phyloP scores from a whole-genome alignment of 163 green algal genomes.

The Trebouxia gelatinosa region DNA sequence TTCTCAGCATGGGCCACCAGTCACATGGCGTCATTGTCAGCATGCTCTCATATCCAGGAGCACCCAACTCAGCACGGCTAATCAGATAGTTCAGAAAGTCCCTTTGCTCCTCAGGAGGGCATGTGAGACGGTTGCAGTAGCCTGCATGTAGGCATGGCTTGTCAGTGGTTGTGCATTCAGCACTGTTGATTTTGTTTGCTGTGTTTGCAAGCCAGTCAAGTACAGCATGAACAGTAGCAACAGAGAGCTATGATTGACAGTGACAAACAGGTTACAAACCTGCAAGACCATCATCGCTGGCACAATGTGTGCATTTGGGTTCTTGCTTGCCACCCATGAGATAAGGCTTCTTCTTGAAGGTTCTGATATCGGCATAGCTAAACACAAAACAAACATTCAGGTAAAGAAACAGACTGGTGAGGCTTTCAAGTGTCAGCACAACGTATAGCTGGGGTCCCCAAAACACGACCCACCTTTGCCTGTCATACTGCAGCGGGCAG shows the following conservation, averaged over 20 bases:
- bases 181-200: no score
- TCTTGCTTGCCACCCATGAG: slow-evolving; percentile 22
- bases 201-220: no score
- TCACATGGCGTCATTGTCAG: slow-evolving; percentile 38
- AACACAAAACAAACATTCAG: no score
- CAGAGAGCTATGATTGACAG: background rate
- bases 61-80: background rate
- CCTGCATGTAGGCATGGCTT: no score
- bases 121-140: slow-evolving; percentile 10
- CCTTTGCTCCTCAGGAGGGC: slow-evolving; percentile 1
- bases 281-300: slow-evolving; percentile 12
- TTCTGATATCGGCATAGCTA: slow-evolving; percentile 28
- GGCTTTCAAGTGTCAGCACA: no score
- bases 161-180: no score
- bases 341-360: slow-evolving; percentile 24
- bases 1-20: slow-evolving; percentile 20
- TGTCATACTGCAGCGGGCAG: no score
- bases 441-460: no score
- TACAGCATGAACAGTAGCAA: background rate
- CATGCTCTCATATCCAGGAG: slow-evolving; percentile 15
- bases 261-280: background rate
- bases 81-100: slow-evolving; percentile 21
- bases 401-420: no score
- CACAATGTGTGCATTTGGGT: slow-evolving; percentile 17
- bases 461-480: no score